Conservation (phyloP, 73 alveolate genomes). For the Paramecium octaurelia region DNA sequence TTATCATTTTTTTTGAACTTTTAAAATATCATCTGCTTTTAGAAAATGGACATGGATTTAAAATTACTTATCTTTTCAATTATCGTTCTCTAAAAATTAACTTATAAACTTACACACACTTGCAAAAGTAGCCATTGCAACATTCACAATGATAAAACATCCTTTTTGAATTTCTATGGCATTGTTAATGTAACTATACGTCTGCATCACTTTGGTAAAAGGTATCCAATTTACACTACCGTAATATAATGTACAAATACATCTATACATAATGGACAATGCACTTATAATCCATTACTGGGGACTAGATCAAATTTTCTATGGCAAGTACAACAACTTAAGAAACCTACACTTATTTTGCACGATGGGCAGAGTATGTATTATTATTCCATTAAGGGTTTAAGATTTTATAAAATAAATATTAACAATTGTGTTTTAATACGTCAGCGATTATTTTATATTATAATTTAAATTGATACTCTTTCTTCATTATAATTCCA, state of each 20-base stretch:
- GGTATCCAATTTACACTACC: background rate
- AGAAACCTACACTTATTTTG: background rate
- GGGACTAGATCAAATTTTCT: background rate
- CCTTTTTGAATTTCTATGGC: background rate
- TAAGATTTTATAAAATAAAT: background rate
- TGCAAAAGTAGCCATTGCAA: background rate
- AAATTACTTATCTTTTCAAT: background rate
- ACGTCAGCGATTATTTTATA: background rate
- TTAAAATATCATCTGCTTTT: background rate
- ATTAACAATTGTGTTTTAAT: background rate
- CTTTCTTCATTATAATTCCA: background rate
- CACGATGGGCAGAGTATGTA: background rate
- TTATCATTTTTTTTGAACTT: background rate
- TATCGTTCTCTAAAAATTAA: background rate
- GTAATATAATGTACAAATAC: background rate
- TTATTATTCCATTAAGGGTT: background rate
- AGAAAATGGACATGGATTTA: background rate
- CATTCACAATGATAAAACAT: background rate
- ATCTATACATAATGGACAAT: background rate
- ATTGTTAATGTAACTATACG: background rate
- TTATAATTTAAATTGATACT: background rate
- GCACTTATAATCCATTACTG: background rate
- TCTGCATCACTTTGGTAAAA: background rate
- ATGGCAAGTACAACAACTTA: slow-evolving; percentile 21
- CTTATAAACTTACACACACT: background rate